A percentile compares a stretch with the other conserved stretches of the same genome.
phyloP scores from a whole-genome alignment of 208 protist species.

The Trypanosoma lewisi region DNA sequence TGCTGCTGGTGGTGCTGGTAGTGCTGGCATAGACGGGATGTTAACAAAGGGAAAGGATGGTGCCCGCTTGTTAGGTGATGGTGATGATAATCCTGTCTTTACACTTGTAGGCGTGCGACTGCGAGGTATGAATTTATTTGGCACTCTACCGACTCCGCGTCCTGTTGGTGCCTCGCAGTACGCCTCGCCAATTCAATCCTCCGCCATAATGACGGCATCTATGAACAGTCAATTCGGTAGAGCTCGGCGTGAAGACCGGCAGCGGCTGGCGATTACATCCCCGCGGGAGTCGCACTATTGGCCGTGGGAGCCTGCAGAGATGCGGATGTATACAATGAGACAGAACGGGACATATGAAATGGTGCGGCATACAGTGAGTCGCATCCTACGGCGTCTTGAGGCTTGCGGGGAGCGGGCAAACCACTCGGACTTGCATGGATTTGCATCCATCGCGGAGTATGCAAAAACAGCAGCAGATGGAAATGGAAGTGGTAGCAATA shows the following conservation, averaged over 20 bases:
- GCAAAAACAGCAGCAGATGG: not conserved
- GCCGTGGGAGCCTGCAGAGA: slow-evolving; percentile 12
- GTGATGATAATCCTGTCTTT: slow-evolving; percentile 1
- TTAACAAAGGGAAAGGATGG: not conserved
- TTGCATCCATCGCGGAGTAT: not conserved
- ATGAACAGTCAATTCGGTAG: not conserved
- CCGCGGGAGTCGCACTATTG: slow-evolving; percentile 17
- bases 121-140: slow-evolving; percentile 10
- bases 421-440: slow-evolving; percentile 16
- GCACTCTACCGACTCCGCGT: not conserved
- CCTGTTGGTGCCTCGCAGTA: not conserved
- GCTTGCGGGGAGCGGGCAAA: slow-evolving; percentile 1
- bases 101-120: slow-evolving; percentile 15
- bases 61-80: not conserved
- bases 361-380: slow-evolving; percentile 11
- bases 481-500: not conserved
- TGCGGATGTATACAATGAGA: not conserved
- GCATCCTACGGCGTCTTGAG: slow-evolving; percentile 11
- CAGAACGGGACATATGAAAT: slow-evolving; percentile 19
- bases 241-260: not conserved
- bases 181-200: not conserved
- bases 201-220: not conserved
- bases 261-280: slow-evolving; percentile 2
- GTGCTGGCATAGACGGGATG: not conserved
- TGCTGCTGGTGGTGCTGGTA: not conserved